phyloP scores from a whole-genome alignment of 139 green algal genomes.

The Limnomonas spitsbergensis region DNA sequence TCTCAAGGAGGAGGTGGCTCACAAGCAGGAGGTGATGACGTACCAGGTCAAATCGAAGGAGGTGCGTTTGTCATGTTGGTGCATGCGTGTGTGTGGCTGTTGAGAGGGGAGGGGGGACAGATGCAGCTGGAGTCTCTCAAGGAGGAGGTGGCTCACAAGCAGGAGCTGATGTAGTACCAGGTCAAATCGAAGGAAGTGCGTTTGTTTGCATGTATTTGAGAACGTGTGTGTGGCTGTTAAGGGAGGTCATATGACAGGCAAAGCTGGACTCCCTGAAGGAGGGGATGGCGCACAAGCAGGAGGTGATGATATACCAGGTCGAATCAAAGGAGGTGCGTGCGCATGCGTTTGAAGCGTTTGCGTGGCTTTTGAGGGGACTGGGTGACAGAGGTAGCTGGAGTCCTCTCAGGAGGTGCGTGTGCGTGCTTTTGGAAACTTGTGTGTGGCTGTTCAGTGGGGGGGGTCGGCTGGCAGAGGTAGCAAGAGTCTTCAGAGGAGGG shows the following conservation, averaged over 20 bases:
- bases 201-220: too few relatives aligned
- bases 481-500: too few relatives aligned
- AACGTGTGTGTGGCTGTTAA: too few relatives aligned
- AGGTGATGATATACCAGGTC: slow-evolving; percentile 17
- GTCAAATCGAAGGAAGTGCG: slow-evolving; percentile 25
- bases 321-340: slow-evolving; percentile 23
- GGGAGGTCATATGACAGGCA: slow-evolving; percentile 39
- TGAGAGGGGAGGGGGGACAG: too few relatives aligned
- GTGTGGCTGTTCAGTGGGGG: too few relatives aligned
- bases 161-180: slow-evolving; percentile 11
- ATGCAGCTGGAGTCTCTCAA: slow-evolving; percentile 52
- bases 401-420: slow-evolving; percentile 33
- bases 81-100: too few relatives aligned
- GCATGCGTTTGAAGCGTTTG: too few relatives aligned
- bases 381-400: too few relatives aligned
- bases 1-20: slow-evolving; percentile 40
- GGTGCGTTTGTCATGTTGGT: background rate
- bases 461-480: too few relatives aligned
- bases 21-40: slow-evolving; percentile 14
- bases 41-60: slow-evolving; percentile 24
- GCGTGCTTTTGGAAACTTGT: too few relatives aligned
- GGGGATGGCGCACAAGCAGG: slow-evolving; percentile 35
- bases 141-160: slow-evolving; percentile 36
- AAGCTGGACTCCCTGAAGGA: slow-evolving; percentile 48
- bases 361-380: too few relatives aligned